Evolutionary conservation across 1,284 basidiomycete species (phyloP), one percentile per base, ranked within the genome.

Genomic region (Ceratobasidium sp.): DNA sequence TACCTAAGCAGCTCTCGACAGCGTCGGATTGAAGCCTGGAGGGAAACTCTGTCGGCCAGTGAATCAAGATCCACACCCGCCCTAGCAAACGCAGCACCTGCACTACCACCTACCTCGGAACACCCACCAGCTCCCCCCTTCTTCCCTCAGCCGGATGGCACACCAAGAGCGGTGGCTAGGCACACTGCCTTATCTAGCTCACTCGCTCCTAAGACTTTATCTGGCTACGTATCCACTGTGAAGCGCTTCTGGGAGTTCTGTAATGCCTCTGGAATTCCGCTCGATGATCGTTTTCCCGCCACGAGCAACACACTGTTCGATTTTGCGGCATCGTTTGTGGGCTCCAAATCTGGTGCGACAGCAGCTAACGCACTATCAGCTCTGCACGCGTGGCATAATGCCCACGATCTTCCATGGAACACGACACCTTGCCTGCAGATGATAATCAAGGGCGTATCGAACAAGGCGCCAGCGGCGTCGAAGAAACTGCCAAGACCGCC

Each of bases 351-450:
- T 15, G 58, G 58, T 9, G 7, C 26, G 13, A 61, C 78, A 3
- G 80, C 82, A 5, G 76, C 80, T 3, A 63, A 79, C 12, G 83
- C 81, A 10, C 40, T 80, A 23, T 39, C 80, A 9, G 70, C 49
- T 12, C 23, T 86, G 0, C 82, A 82, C 46, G 81, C 83, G 2
- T 85, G 83, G 83, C 85, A 86, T 69, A 63, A 79, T 13, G 40
- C 72, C 0, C 81, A 85, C 40, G 71, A 80, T 20, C 71, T 70
- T 2, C 18, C 70, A 0, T 86, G 83, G 84, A 55, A 81, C 1
- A 83, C 82, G 1, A 71, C 80, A 4, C 10, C 69, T 0, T 79
- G 77, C 0, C 80, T 86, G 1, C 71, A 70, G 0, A 78, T 82
- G 6, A 73, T 84, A 0, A 55, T 85, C 0, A 71, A 79, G 10